These are phyloP conservation scores for Adansonia rubrostipa DNA, from an alignment of 441 rosid genomes.

Conservation along the genomic window DNA sequence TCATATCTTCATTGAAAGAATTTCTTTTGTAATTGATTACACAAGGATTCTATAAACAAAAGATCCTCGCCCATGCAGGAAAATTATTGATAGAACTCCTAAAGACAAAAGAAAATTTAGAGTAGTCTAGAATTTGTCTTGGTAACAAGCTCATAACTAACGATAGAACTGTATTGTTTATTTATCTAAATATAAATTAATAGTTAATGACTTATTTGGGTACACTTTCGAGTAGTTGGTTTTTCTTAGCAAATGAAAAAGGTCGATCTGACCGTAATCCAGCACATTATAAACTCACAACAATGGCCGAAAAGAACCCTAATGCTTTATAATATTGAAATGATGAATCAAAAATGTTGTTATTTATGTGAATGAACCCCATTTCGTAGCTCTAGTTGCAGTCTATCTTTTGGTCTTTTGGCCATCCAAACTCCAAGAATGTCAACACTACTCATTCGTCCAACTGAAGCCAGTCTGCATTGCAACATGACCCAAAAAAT, in stretches of 20 bases:
- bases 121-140: too few relatives aligned
- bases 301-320: background rate
- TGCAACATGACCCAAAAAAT: slow-evolving; percentile 8
- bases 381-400: slow-evolving; percentile 26
- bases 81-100: too few relatives aligned
- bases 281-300: background rate
- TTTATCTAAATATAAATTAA: too few relatives aligned
- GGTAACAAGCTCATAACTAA: too few relatives aligned
- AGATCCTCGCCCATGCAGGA: too few relatives aligned
- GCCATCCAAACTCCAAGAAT: slow-evolving; percentile 96
- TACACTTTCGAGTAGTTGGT: too few relatives aligned
- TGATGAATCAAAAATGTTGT: background rate
- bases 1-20: background rate
- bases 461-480: slow-evolving; percentile 95
- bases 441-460: slow-evolving; percentile 87
- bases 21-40: background rate
- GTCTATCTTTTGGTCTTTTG: slow-evolving; percentile 48
- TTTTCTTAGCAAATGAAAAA: background rate
- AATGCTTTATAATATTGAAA: background rate
- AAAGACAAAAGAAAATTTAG: too few relatives aligned
- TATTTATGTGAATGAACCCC: background rate
- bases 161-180: too few relatives aligned
- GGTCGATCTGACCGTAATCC: background rate
- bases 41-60: background rate
- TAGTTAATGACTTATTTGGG: too few relatives aligned